Evolutionary conservation across 148 eudicot genomes (phyloP), one percentile per base, ranked within the genome.

Genomic region (Mesembryanthemum crystallinum): DNA sequence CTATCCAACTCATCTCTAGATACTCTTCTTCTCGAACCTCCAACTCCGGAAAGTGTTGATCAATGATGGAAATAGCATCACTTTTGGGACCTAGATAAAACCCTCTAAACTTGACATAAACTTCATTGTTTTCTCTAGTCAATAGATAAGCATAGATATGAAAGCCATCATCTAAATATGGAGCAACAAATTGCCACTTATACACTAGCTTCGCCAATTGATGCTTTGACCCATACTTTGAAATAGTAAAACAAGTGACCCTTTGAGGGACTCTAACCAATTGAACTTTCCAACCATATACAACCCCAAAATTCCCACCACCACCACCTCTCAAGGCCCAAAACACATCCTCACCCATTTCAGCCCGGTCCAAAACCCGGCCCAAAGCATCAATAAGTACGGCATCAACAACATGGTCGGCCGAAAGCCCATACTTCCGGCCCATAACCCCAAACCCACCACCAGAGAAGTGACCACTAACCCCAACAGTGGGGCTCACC

Each of bases 351-450:
- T 82, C 82, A 12, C 84, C 86, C 78, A 78, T 81, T n/a, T 75
- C 43, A 12, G 63, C 73, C 51, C 83, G 80, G 68, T 54, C 62
- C 63, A 80, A 58, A 4, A 17, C 72, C 23, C 69, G 71, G 0
- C 86, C 84, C 25, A 62, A 21, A 0, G 51, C 79, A 55, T 78
- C 84, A 1, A 80, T 73, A 0, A 86, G 21, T 0, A 30, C 71
- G 14, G 61, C 45, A 66, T 86, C 88, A n/a, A 78, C 47, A 30
- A 86, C 82, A 69, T 83, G 80, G 75, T 86, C 88, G 21, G 86
- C 88, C 0, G 84, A 78, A 65, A 86, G 86, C 76, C 86, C 86
- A 60, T 86, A 78, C 73, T 86, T 86, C 24, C 88, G 69, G 71
- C 72, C 35, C 84, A 86, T 13, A 1, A 66, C 57, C 23, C 86